Evolutionary conservation across 768 basidiomycete genomes (phyloP), one percentile per base, ranked within the genome.

Genomic region (Mycena leptocephala): DNA sequence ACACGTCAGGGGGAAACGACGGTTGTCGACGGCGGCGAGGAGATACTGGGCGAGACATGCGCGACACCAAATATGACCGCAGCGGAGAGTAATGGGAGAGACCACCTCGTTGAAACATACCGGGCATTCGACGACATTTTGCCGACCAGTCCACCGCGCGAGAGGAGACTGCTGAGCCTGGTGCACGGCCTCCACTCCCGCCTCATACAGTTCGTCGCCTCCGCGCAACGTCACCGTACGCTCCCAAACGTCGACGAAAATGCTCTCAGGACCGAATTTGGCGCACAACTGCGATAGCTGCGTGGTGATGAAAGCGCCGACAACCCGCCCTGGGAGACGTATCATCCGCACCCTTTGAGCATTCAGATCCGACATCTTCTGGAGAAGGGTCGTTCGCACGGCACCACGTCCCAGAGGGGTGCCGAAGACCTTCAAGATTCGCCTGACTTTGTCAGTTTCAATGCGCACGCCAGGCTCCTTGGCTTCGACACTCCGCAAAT

Each of bases 61-160:
- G 43, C 89, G 89, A 80, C 95, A 96, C 90, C 92, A 95, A 1
- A 79, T 79, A 81, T 96, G 95, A 2, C 93, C 91, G 76, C 95
- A 96, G 13, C 80, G 82, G 1, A 95, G 86, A 14, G 85, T 86
- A 4, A 92, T 81, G 0, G 93, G 93, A 1, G 87, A 82, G 0
- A 89, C 84, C 1, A 89, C 88, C 53, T 90, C 87, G 68, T 88
- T 88, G 72, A 95, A 90, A 81, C 95, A 96, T 4, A 95, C 92
- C 0, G 95, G 95, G 79, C 95, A 96, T 11, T 81, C 79, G 16
- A 70, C 81, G 24, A 72, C 78, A 46, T 76, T 82, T 33, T 59
- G 56, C 28, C 39, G 76, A 18, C 53, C 73, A 48, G 30, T 58
- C 39, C 61, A 82, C 48, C 55, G 74, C 33, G 76, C 62, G 43